These are phyloP conservation scores for Edaphochlamys debaryana DNA, from an alignment of 139 green algal genomes.

Conservation along the genomic window DNA sequence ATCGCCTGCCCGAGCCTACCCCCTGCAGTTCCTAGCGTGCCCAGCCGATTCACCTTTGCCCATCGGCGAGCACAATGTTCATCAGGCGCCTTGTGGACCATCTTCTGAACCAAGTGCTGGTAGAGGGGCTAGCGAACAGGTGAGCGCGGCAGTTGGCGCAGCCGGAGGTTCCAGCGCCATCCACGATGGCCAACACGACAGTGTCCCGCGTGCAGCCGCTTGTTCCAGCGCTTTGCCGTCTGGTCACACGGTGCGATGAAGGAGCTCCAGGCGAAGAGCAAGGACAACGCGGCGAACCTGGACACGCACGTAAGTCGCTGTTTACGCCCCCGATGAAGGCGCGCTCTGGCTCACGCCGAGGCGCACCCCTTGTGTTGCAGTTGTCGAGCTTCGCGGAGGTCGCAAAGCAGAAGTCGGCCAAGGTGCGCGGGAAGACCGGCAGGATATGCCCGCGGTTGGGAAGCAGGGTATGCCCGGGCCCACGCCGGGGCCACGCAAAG, in stretches of 20 bases:
- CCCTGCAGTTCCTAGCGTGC: too few relatives aligned
- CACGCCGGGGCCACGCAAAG: too few relatives aligned
- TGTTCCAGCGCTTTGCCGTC: conserved; percentile 47
- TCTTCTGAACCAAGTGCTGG: conserved; percentile 54
- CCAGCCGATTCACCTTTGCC: too few relatives aligned
- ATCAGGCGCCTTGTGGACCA: conserved; percentile 48
- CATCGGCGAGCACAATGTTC: too few relatives aligned
- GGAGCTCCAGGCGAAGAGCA: conserved; percentile 33
- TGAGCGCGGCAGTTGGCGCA: too few relatives aligned
- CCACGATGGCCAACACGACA: not conserved
- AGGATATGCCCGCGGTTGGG: not conserved
- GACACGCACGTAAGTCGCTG: conserved; percentile 31
- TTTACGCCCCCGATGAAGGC: too few relatives aligned
- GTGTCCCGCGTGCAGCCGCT: conserved; percentile 38
- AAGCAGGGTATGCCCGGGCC: not conserved
- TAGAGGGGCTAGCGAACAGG: conserved; percentile 53
- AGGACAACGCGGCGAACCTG: not conserved
- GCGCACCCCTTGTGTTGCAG: not conserved
- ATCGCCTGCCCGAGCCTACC: too few relatives aligned
- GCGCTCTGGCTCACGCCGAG: not conserved
- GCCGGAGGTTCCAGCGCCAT: not conserved
- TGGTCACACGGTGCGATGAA: conserved; percentile 41
- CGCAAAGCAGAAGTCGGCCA: conserved; percentile 21
- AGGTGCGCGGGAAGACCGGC: not conserved
- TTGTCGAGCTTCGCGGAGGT: conserved; percentile 11